Evolutionary conservation across 768 basidiomycete genomes (phyloP), one percentile per base, ranked within the genome.

Genomic region (Psilocybe subaeruginosa): DNA sequence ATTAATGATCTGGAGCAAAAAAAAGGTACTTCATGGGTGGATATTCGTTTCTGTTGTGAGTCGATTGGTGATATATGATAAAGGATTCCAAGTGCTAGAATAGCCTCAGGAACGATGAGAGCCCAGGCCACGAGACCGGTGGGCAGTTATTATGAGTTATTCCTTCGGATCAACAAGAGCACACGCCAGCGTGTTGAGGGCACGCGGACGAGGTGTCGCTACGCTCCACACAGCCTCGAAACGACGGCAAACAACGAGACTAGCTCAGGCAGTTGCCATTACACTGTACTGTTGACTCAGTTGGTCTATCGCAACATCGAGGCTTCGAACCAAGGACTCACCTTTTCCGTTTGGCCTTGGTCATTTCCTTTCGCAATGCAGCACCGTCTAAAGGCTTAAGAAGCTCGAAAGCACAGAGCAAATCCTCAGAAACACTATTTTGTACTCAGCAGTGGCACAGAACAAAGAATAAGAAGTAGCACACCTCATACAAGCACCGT

Each of bases 331-430:
- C 53, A 54, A 48, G 49, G 43, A 54, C 80, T 56, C 62, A 92
- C 94, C 94, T 97, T 84, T 97, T 97, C 83, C 96, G 92, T 78
- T 97, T 97, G 54, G 93, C 93, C 77, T 97, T 97, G 45, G 93
- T 96, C 95, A 98, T 97, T 75, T 98, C 96, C 76, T 98, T 98
- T 67, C 95, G 91, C 66, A 98, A 77, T 30, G 95, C 96, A 27
- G 95, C 91, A 7, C 93, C 93, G 70, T 98, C 95, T 67, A 98
- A 81, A 16, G 96, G 96, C 75, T 99, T 99, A 61, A 99, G 85
- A 55, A 99, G 80, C 76, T 99, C 97, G 70, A 99, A 99, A 8
- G 97, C 96, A 69, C 97, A 99, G 27, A 99, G 80, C 53, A 99
- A 78, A 73, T 99, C 97, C 76, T 98, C 97, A 30, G 96, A 97